Evolutionary conservation across 208 protist genomes (phyloP).

Genomic region (Leishmania martiniquensis): DNA sequence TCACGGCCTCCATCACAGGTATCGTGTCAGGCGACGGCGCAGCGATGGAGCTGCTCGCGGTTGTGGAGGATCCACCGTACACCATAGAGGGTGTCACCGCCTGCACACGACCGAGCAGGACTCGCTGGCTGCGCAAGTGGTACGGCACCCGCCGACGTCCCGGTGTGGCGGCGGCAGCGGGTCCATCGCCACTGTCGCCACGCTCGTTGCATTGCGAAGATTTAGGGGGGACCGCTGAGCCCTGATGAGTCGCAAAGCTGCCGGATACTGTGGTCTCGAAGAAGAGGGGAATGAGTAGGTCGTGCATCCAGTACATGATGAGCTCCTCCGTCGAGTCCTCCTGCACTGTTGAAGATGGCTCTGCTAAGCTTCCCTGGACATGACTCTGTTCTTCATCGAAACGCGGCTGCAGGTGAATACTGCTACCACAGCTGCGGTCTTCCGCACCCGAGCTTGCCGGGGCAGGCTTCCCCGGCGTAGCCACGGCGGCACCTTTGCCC

Average conservation of each 20-base stretch:
- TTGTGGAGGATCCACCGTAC: not conserved
- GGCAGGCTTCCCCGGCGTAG: not conserved
- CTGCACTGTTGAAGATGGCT: not conserved
- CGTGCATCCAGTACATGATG: conserved; percentile 39
- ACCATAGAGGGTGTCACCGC: conserved; percentile 31
- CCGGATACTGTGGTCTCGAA: conserved; percentile 37
- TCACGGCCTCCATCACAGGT: not conserved
- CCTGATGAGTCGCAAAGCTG: not conserved
- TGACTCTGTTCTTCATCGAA: not conserved
- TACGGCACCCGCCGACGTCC: conserved; percentile 9
- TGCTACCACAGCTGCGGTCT: too few relatives aligned
- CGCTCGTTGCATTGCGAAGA: not conserved
- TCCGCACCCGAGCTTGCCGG: not conserved
- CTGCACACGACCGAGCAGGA: conserved; percentile 36
- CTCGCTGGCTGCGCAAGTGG: conserved; percentile 26
- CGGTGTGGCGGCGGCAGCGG: not conserved
- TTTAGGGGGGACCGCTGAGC: not conserved
- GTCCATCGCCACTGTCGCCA: conserved; percentile 3
- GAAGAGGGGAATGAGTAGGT: conserved; percentile 35
- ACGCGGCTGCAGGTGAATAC: not conserved
- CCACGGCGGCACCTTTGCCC: conserved; percentile 1
- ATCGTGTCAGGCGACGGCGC: not conserved
- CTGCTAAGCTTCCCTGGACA: not conserved
- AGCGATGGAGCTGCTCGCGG: not conserved
- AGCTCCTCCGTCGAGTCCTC: conserved; percentile 9